phyloP scores from a whole-genome alignment of 306 rosid genomes.

The Gillenia trifoliata region DNA sequence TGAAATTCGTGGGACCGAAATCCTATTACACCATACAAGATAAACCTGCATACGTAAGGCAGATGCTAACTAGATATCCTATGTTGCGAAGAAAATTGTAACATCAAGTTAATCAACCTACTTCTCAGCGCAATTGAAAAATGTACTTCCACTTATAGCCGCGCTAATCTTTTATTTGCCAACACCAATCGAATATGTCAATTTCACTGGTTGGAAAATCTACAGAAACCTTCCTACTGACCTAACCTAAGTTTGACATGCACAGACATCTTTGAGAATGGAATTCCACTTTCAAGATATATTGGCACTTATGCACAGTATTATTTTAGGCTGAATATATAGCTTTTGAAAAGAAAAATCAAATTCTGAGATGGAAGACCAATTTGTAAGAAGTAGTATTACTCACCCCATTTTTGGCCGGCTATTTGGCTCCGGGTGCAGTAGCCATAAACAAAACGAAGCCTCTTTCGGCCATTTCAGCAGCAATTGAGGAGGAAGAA shows the following conservation, averaged over 20 bases:
- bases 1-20: background rate
- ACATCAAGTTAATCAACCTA: background rate
- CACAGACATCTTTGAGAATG: background rate
- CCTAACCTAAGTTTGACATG: background rate
- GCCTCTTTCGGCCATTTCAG: slow-evolving; percentile 97
- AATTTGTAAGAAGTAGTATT: slow-evolving; percentile 13
- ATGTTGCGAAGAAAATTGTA: background rate
- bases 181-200: background rate
- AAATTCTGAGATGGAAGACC: background rate
- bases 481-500: slow-evolving; percentile 97
- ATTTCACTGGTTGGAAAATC: background rate
- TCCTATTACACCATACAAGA: background rate
- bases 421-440: slow-evolving; percentile 84
- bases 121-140: background rate
- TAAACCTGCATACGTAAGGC: background rate
- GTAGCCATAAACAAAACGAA: slow-evolving; percentile 90
- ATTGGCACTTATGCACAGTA: background rate
- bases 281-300: background rate
- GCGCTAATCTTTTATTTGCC: background rate
- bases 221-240: background rate
- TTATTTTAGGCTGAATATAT: background rate
- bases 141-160: background rate
- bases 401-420: slow-evolving; percentile 81
- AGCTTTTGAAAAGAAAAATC: background rate
- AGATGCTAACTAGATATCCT: background rate